These are phyloP conservation scores for Bruguiera hainesii DNA, from an alignment of 441 rosid genomes.

Conservation along the genomic window DNA sequence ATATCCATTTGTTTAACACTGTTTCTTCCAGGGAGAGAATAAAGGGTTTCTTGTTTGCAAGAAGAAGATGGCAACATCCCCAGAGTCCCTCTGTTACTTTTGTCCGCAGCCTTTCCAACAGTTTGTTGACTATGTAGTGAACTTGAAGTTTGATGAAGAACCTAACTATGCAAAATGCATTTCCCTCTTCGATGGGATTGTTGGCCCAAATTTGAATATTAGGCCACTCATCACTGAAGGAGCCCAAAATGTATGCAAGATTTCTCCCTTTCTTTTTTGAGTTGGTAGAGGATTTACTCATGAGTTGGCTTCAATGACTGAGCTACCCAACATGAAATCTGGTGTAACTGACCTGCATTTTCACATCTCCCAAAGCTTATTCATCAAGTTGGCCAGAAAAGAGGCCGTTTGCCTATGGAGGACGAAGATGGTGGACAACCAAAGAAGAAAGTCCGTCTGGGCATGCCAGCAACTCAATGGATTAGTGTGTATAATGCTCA, in stretches of 20 bases:
- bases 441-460: slow-evolving; percentile 55
- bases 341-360: neutral
- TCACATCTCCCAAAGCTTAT: slow-evolving; percentile 36
- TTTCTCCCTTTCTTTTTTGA: neutral
- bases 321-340: neutral
- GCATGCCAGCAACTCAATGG: slow-evolving; percentile 71
- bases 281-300: neutral
- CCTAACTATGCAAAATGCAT: slow-evolving; percentile 56
- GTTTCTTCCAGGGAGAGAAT: slow-evolving; percentile 49
- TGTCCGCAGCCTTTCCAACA: slow-evolving; percentile 52
- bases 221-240: slow-evolving; percentile 61
- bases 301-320: neutral
- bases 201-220: slow-evolving; percentile 43
- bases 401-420: slow-evolving; percentile 41
- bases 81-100: slow-evolving; percentile 52
- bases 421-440: slow-evolving; percentile 57
- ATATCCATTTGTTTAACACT: neutral
- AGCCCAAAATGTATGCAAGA: slow-evolving; percentile 45
- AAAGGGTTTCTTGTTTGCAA: slow-evolving; percentile 65
- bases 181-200: slow-evolving; percentile 51
- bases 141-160: slow-evolving; percentile 59
- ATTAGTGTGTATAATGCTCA: slow-evolving; percentile 54
- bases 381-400: slow-evolving; percentile 56
- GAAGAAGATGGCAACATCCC: slow-evolving; percentile 68
- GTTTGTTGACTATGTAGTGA: slow-evolving; percentile 52